phyloP scores from a whole-genome alignment of 768 basidiomycete genomes.

The Mrakia hoshinonis region DNA sequence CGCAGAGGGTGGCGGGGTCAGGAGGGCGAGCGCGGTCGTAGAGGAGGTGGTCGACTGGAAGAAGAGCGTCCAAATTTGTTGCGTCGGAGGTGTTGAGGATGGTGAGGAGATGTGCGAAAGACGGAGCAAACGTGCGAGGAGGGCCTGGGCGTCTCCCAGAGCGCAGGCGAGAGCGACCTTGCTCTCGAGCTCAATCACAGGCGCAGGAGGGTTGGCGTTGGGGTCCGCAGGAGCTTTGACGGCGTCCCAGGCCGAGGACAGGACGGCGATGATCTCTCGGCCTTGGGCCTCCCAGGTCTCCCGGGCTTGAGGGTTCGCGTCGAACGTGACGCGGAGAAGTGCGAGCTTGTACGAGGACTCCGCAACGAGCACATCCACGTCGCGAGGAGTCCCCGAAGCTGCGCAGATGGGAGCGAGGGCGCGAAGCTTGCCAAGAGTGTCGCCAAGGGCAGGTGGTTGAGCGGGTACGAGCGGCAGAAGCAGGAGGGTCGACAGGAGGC shows the following conservation, averaged over 20 bases:
- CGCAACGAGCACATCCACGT: slow-evolving; percentile 16
- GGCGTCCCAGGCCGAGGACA: neutral
- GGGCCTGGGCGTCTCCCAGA: slow-evolving; percentile 23
- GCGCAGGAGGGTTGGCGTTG: neutral
- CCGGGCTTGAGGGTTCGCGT: neutral
- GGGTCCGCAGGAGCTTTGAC: neutral
- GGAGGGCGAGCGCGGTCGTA: neutral
- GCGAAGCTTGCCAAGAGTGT: neutral
- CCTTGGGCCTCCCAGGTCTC: neutral
- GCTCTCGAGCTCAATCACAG: neutral
- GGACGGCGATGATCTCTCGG: neutral
- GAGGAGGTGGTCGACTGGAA: neutral
- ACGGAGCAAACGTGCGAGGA: neutral
- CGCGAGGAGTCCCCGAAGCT: neutral
- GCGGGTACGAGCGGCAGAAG: neutral
- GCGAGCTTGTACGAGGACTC: neutral
- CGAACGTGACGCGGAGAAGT: neutral
- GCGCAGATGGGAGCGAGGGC: slow-evolving; percentile 9
- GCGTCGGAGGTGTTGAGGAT: neutral
- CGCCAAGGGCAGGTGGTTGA: neutral
- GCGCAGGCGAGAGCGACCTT: slow-evolving; percentile 20
- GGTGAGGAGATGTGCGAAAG: neutral
- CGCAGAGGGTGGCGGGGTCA: neutral
- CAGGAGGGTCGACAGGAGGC: slow-evolving; percentile 12
- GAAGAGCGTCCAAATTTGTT: slow-evolving; percentile 3